Base-by-base conservation (phyloP, 192 early-diverging fungal genomes). In the Chytriomyces sp. region DNA sequence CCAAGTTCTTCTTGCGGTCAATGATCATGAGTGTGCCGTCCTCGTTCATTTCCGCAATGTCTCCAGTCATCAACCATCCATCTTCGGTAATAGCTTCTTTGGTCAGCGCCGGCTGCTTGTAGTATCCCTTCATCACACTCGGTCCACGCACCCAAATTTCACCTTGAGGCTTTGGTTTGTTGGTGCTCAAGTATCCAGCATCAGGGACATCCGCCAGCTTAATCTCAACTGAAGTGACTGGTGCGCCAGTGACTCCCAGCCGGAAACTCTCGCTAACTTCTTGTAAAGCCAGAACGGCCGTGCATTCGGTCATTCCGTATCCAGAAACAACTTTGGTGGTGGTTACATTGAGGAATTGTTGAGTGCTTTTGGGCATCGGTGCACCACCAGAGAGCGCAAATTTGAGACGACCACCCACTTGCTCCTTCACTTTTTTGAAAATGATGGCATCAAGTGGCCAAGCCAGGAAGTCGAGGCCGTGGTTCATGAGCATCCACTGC, bases 1-100 rank as follows among this genome's bases (percentile, higher is more conserved):
- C 92, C 57, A 98, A 88, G 83, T 97, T 98, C 88, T 95, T 95
- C 78, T 89, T 91, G 64, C 97, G 89, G 82, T 98, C 97, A 81
- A 98, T 94, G 65, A 98, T 90, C 10, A 84, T 80, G 43, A 98
- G 76, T 44, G 90, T 89, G 46, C 95, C 95, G 71, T 92, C 91
- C 1, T 85, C 81, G 61, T 88, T 84, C 93, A 91, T 94, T 85
- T 93, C 91, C 64, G 91, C 97, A 76, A 98, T 92, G 82, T 96
- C 95, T 60, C 96, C 96, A 18, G 94, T 96, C 81, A 84, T 88
- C 63, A 97, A 80, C 96, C 96, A 97, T 43, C 92, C 92, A 78
- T 95, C 95, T 24, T 75, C 81, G n/a, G 89, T 92, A 35, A 95
- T 71, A 1, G 88, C 85, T 53, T 94, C 89, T 7, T 79, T 81